Conservation (phyloP, 2,329 filamentous ascomycete species). For the Diaporthe amygdali region DNA sequence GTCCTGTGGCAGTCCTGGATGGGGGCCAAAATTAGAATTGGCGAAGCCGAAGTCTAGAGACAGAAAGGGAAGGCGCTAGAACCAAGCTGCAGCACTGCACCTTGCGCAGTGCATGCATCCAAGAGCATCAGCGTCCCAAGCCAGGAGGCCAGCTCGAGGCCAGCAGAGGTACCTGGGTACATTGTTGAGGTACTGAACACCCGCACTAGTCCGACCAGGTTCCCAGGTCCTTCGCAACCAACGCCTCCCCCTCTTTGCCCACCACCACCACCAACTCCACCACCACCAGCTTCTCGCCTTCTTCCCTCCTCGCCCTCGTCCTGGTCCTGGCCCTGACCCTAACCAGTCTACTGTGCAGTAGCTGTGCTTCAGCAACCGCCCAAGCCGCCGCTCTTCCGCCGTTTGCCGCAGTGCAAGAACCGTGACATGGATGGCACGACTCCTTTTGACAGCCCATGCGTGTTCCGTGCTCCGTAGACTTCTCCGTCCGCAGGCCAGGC, state of each 20-base stretch:
- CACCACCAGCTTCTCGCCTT: neutral
- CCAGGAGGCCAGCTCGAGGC: too few relatives aligned
- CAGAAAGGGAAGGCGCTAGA: constrained; percentile 5
- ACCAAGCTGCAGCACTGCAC: neutral
- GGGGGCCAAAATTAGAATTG: constrained; percentile 19
- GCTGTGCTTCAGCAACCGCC: constrained; percentile 9
- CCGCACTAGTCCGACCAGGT: neutral
- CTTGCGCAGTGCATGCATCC: constrained; percentile 6
- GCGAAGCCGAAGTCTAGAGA: constrained; percentile 11
- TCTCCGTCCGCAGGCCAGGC: neutral
- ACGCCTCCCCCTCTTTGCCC: neutral
- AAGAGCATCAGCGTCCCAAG: too few relatives aligned
- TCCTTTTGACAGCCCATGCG: neutral
- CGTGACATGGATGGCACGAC: neutral
- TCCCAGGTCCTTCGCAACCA: neutral
- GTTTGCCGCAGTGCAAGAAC: neutral
- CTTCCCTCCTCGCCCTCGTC: neutral
- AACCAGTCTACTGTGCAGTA: neutral
- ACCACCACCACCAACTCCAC: neutral
- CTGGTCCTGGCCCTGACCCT: neutral
- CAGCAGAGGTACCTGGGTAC: neutral
- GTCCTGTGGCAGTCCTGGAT: neutral
- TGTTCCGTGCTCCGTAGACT: neutral
- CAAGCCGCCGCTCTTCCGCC: constrained; percentile 3
- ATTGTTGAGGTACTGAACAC: neutral